Percentiles rank a stretch among this genome's conserved stretches.
Conservation (phyloP, 768 basidiomycete genomes). For the Hemileccinum rubropunctum region DNA sequence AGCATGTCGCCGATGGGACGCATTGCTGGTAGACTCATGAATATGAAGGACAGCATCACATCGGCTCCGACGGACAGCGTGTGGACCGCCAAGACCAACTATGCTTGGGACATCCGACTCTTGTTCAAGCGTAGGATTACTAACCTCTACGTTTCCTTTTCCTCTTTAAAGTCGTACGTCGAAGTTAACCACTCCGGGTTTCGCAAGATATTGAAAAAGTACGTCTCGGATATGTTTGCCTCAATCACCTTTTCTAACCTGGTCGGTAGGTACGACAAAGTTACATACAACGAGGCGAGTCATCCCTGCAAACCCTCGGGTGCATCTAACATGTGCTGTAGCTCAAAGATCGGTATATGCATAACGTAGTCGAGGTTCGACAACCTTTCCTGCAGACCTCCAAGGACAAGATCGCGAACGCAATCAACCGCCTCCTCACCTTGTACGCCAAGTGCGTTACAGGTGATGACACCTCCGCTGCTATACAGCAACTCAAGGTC, state of each 20-base stretch:
- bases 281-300: constrained; percentile 66
- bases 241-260: not conserved
- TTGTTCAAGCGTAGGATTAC: constrained; percentile 90
- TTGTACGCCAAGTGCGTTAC: constrained; percentile 88
- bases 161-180: constrained; percentile 79
- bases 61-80: constrained; percentile 49
- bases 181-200: constrained; percentile 93
- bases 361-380: constrained; percentile 61
- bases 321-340: constrained; percentile 22
- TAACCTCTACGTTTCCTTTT: constrained; percentile 71
- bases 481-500: constrained; percentile 78
- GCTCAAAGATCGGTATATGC: constrained; percentile 79
- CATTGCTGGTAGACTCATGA: constrained; percentile 49
- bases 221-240: constrained; percentile 20
- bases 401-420: constrained; percentile 59
- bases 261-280: constrained; percentile 86
- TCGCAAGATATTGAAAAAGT: constrained; percentile 96
- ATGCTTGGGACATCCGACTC: constrained; percentile 79
- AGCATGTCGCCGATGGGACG: constrained; percentile 36
- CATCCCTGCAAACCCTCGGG: not conserved
- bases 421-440: constrained; percentile 57
- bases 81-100: constrained; percentile 78
- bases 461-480: constrained; percentile 60
- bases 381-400: constrained; percentile 65
- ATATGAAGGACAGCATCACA: constrained; percentile 51